phyloP scores from a whole-genome alignment of 2,329 filamentous ascomycete species.

The Dothidotthia symphoricarpi region DNA sequence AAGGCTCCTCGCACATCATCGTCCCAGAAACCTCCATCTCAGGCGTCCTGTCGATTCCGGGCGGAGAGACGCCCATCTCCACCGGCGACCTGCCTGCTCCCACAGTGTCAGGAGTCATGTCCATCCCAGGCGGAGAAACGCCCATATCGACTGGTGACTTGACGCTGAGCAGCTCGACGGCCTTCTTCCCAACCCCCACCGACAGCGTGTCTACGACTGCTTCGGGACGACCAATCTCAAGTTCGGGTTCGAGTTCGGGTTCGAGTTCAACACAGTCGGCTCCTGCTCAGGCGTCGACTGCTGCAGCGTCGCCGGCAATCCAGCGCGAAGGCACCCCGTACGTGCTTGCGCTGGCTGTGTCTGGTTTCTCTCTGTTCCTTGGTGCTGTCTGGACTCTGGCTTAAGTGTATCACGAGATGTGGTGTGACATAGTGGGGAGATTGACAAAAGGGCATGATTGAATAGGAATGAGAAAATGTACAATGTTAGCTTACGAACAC shows the following conservation, averaged over 20 bases:
- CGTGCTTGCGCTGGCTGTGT: constrained; percentile 20
- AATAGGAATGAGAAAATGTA: no score
- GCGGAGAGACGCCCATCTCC: constrained; percentile 20
- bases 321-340: constrained; percentile 12
- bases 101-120: no score
- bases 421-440: no score
- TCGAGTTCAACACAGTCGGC: constrained; percentile 9
- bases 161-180: no score
- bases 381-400: constrained; percentile 30
- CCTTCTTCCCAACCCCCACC: constrained; percentile 10
- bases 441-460: no score
- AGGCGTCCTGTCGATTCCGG: constrained; percentile 17
- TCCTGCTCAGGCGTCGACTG: constrained; percentile 16
- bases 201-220: constrained; percentile 1
- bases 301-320: constrained; percentile 19
- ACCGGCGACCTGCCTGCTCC: constrained; percentile 3
- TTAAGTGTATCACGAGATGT: constrained; percentile 10
- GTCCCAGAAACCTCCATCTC: no score
- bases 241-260: constrained; percentile 1
- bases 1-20: no score
- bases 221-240: no score
- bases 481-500: no score
- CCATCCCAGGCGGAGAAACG: no score
- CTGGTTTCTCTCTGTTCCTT: constrained; percentile 16
- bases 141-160: neutral